A percentile compares a stretch with the other conserved stretches of the same genome.
These are phyloP conservation scores for Rhododendron griersonianum DNA, from an alignment of 148 eudicot species.

Conservation along the genomic window DNA sequence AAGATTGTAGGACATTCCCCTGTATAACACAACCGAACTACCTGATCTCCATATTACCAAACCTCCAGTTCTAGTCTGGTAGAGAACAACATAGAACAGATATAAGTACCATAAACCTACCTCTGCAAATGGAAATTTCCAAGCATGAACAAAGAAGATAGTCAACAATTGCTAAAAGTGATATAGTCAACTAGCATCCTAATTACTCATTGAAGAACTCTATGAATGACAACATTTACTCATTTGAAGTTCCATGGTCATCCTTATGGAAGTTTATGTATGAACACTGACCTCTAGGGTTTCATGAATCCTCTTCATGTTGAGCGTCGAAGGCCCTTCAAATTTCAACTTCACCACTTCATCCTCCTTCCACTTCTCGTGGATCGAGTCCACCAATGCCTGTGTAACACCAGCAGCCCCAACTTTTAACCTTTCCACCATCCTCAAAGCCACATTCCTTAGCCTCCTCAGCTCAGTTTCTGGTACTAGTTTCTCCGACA, in stretches of 20 bases:
- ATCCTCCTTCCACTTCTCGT: slow-evolving; percentile 74
- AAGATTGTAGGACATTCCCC: slow-evolving; percentile 77
- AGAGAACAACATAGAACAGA: slow-evolving; percentile 18
- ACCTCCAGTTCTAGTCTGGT: slow-evolving; percentile 90
- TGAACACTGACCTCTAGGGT: slow-evolving; percentile 63
- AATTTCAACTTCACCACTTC: slow-evolving; percentile 89
- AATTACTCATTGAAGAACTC: background rate
- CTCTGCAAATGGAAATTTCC: background rate
- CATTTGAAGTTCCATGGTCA: background rate
- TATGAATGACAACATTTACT: background rate
- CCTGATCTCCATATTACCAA: slow-evolving; percentile 97
- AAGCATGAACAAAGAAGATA: background rate
- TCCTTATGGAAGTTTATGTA: background rate
- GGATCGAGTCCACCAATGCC: slow-evolving; percentile 65
- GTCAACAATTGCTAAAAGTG: background rate
- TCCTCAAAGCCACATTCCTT: slow-evolving; percentile 82
- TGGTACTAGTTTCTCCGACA: slow-evolving; percentile 70
- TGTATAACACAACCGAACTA: slow-evolving; percentile 65
- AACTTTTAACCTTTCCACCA: slow-evolving; percentile 80
- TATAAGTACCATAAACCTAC: slow-evolving; percentile 13
- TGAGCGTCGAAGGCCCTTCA: slow-evolving; percentile 58
- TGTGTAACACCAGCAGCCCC: slow-evolving; percentile 78
- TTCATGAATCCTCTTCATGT: slow-evolving; percentile 87
- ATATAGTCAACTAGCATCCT: background rate
- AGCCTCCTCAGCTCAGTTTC: slow-evolving; percentile 76